Conservation (phyloP, 441 rosid species). For the Corymbia citriodora region DNA sequence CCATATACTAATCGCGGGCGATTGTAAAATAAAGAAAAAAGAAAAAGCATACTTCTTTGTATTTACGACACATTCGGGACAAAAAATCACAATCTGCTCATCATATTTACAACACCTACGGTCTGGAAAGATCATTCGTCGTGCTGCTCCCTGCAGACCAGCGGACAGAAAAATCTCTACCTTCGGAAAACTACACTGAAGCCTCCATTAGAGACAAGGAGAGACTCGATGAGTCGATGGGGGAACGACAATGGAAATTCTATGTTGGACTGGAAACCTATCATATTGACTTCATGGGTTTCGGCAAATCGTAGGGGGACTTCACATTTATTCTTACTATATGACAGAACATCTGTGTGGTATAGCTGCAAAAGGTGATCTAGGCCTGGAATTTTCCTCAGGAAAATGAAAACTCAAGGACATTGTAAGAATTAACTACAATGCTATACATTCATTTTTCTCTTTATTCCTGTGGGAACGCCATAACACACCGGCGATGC, state of each 20-base stretch:
- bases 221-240: background rate
- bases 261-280: background rate
- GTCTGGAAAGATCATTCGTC: rapidly evolving
- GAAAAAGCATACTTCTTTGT: background rate
- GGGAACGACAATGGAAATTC: background rate
- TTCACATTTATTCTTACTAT: background rate
- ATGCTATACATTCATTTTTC: slow-evolving; percentile 35
- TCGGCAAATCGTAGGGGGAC: background rate
- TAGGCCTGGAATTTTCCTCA: background rate
- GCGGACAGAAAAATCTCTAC: background rate
- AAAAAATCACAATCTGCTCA: background rate
- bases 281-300: background rate
- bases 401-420: background rate
- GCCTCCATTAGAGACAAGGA: background rate
- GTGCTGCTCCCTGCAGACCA: background rate
- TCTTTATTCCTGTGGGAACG: slow-evolving; percentile 77
- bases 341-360: background rate
- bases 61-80: background rate
- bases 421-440: background rate
- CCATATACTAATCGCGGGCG: background rate
- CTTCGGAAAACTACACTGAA: background rate
- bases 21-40: too few relatives aligned
- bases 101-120: background rate
- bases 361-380: background rate
- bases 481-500: slow-evolving; percentile 97